phyloP scores from a whole-genome alignment of 2,329 filamentous ascomycete genomes.

The Diaporthe citrichinensis region DNA sequence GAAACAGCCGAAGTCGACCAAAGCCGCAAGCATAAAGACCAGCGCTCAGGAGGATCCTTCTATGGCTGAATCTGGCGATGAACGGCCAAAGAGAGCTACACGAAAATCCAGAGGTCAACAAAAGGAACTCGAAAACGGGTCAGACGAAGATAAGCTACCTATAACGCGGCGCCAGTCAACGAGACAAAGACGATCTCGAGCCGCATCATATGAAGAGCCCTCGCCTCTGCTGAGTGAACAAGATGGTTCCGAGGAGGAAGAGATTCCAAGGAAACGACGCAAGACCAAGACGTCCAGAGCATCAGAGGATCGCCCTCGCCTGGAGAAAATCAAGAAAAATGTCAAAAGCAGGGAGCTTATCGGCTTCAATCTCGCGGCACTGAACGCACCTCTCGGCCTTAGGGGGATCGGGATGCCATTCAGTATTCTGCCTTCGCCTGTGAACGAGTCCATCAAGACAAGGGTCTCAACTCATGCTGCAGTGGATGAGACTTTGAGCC shows the following conservation, averaged over 20 bases:
- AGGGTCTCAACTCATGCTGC: neutral
- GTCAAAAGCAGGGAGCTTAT: slow-evolving; percentile 64
- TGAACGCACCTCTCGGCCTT: slow-evolving; percentile 36
- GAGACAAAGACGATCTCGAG: slow-evolving; percentile 8
- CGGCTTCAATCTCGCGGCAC: slow-evolving; percentile 50
- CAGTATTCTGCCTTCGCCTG: slow-evolving; percentile 42
- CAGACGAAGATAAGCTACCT: slow-evolving; percentile 24
- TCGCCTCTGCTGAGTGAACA: slow-evolving; percentile 28
- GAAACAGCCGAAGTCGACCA: slow-evolving; percentile 14
- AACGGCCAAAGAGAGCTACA: neutral
- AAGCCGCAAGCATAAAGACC: neutral
- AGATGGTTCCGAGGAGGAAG: slow-evolving; percentile 42
- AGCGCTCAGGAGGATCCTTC: neutral
- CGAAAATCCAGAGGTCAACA: neutral
- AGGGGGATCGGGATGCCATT: slow-evolving; percentile 40
- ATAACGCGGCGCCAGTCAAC: slow-evolving; percentile 11
- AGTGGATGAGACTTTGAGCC: neutral
- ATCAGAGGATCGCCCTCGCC: slow-evolving; percentile 48
- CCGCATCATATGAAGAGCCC: neutral
- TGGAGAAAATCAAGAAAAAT: slow-evolving; percentile 58
- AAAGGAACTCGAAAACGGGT: neutral
- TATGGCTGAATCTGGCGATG: neutral
- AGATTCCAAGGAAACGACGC: slow-evolving; percentile 19
- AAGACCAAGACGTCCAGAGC: slow-evolving; percentile 2
- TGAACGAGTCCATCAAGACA: slow-evolving; percentile 9